Evolutionary conservation across 1,139 yeast genomes (phyloP).

Genomic region (Yamadazyma mexicana): DNA sequence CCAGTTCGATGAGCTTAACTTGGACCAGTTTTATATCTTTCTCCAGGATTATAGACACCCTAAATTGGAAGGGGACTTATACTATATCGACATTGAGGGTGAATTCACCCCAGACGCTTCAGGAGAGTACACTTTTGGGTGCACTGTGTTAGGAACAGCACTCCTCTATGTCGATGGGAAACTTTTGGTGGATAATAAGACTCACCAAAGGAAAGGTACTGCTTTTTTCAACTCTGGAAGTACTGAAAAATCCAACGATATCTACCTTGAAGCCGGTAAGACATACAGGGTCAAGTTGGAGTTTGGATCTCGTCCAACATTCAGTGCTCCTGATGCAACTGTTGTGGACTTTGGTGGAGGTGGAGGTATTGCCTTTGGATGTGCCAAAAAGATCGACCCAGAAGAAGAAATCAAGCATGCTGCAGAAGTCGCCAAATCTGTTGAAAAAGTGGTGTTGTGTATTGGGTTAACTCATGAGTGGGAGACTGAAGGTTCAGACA

Average conservation of each 20-base stretch:
- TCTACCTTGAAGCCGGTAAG: slow-evolving; percentile 38
- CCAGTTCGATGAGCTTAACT: slow-evolving; percentile 36
- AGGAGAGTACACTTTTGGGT: slow-evolving; percentile 52
- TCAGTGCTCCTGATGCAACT: slow-evolving; percentile 19
- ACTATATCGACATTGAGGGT: slow-evolving; percentile 46
- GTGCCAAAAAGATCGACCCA: slow-evolving; percentile 20
- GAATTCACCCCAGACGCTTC: slow-evolving; percentile 44
- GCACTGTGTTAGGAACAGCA: slow-evolving; percentile 55
- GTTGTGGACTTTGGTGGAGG: slow-evolving; percentile 23
- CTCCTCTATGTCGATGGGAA: slow-evolving; percentile 49
- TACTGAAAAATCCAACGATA: slow-evolving; percentile 44
- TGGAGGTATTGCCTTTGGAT: slow-evolving; percentile 34
- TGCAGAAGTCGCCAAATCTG: slow-evolving; percentile 27
- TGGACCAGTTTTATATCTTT: slow-evolving; percentile 36
- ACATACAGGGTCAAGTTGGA: slow-evolving; percentile 45
- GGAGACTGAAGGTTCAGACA: slow-evolving; percentile 37
- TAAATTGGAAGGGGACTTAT: slow-evolving; percentile 22
- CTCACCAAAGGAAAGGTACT: slow-evolving; percentile 47
- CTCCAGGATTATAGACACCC: slow-evolving; percentile 47
- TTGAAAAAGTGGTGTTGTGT: slow-evolving; percentile 41
- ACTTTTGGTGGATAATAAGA: slow-evolving; percentile 56
- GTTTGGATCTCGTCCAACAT: slow-evolving; percentile 56
- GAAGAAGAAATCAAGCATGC: slow-evolving; percentile 25
- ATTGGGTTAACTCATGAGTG: slow-evolving; percentile 39
- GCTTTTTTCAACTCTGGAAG: slow-evolving; percentile 50